Evolutionary conservation across 352 stramenopile genomes (phyloP), one percentile per base, ranked within the genome.

Genomic region (Phytophthora palmivora): DNA sequence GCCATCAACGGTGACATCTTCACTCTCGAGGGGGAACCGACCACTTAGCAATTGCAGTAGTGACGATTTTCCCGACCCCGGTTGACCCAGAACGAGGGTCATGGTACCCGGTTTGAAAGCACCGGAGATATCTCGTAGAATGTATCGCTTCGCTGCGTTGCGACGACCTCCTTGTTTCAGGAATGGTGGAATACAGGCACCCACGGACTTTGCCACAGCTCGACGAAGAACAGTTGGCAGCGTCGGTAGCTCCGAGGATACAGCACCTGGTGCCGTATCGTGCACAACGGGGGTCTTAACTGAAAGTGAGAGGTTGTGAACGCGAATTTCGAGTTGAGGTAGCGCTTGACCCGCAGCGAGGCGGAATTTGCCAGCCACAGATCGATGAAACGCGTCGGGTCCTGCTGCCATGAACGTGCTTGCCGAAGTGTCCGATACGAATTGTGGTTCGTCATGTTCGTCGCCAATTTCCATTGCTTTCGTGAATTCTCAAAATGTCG

Each of bases 1-100:
- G 11, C 74, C 74, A 24, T 74, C 38, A 11, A 81, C 39, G 9
- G 33, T 43, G 28, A 78, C 26, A 5, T 22, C 41, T 19, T 56
- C 52, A 10, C 36, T 53, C 33, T 77, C 58, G 18, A 74, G 22
- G 6, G 69, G 68, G 51, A 83, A 79, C 11, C 70, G 65, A 16
- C 74, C 72, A 24, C 71, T 76, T 6, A 82, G 44, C 7, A 81
- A 38, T 24, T 81, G 70, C n/a, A 83, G 47, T 1, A 83, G 48
- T 19, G 78, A 75, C 10, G 72, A 80, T 24, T 84, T 87, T 28
- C 77, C 77, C 12, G 74, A 74, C n/a, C 72, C 70, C 7, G 77
- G 77, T 55, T 82, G 72, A 15, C 71, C 74, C 12, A 83, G 63
- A 37, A 83, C 54, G 10, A 83, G 47, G 14, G 74, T 83, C 58